Evolutionary conservation across 768 basidiomycete species (phyloP).

Genomic region (Amanita jacksonii): DNA sequence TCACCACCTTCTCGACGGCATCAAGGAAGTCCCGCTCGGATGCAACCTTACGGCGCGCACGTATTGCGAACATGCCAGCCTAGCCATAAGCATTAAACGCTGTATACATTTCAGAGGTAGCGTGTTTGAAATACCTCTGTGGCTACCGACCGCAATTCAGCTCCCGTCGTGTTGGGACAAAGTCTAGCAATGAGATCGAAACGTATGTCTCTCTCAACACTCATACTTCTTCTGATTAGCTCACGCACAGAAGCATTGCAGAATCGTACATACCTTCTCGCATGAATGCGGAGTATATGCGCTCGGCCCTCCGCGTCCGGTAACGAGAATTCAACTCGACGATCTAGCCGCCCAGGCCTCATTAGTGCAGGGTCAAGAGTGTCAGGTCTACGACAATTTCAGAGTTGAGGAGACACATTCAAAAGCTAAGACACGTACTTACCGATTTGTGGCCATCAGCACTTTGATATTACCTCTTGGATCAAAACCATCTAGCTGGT

Average conservation of each 20-base stretch:
- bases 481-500: constrained; percentile 98
- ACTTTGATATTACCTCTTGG: constrained; percentile 99
- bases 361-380: constrained; percentile 95
- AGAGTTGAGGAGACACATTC: background rate
- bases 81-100: constrained; percentile 20
- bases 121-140: constrained; percentile 74
- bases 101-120: background rate
- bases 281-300: constrained; percentile 95
- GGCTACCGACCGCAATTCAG: constrained; percentile 94
- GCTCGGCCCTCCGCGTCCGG: constrained; percentile 95
- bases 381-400: constrained; percentile 59
- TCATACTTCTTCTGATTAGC: constrained; percentile 58
- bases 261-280: constrained; percentile 56
- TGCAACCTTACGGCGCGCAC: constrained; percentile 91
- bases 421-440: constrained; percentile 14
- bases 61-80: constrained; percentile 99
- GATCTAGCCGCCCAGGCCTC: constrained; percentile 91
- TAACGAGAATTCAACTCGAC: constrained; percentile 92
- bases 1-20: constrained; percentile 96
- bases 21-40: constrained; percentile 97
- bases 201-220: constrained; percentile 91
- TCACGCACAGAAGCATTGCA: constrained; percentile 5
- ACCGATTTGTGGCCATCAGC: constrained; percentile 98
- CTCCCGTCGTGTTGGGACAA: constrained; percentile 97
- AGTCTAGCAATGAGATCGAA: constrained; percentile 95